Evolutionary conservation across 495 filamentous ascomycete species (phyloP).

Genomic region (Tuber indicum): DNA sequence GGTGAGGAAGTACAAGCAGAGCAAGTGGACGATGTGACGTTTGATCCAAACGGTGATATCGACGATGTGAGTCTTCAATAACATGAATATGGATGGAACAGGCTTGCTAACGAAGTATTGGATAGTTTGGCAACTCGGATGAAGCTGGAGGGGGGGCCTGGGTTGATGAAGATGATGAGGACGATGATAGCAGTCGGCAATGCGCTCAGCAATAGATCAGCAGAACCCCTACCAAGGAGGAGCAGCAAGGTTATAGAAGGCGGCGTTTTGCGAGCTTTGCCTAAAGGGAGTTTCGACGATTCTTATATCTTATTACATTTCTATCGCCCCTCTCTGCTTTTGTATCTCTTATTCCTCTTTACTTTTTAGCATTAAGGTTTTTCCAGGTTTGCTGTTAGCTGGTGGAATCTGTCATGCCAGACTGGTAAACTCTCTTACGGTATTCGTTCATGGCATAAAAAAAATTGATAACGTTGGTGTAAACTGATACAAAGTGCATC

Average conservation of each 20-base stretch:
- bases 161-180: slow-evolving; percentile 71
- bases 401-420: not conserved
- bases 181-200: slow-evolving; percentile 54
- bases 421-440: not conserved
- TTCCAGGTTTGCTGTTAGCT: not conserved
- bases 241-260: not conserved
- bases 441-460: not conserved
- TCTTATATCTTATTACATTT: slow-evolving; percentile 8
- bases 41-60: slow-evolving; percentile 68
- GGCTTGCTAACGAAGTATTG: slow-evolving; percentile 11
- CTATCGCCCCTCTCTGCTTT: slow-evolving; percentile 6
- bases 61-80: slow-evolving; percentile 57
- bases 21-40: slow-evolving; percentile 78
- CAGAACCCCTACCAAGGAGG: not conserved
- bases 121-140: slow-evolving; percentile 53
- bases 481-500: not conserved
- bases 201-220: slow-evolving; percentile 57
- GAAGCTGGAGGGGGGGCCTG: slow-evolving; percentile 59
- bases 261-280: not conserved
- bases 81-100: not conserved
- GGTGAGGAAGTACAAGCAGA: slow-evolving; percentile 54
- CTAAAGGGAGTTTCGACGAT: not conserved
- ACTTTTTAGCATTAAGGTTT: not conserved
- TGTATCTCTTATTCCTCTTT: slow-evolving; percentile 6
- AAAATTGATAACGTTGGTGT: not conserved